phyloP scores from a whole-genome alignment of 805 yeast species.

The Ascoidea rubescens region DNA sequence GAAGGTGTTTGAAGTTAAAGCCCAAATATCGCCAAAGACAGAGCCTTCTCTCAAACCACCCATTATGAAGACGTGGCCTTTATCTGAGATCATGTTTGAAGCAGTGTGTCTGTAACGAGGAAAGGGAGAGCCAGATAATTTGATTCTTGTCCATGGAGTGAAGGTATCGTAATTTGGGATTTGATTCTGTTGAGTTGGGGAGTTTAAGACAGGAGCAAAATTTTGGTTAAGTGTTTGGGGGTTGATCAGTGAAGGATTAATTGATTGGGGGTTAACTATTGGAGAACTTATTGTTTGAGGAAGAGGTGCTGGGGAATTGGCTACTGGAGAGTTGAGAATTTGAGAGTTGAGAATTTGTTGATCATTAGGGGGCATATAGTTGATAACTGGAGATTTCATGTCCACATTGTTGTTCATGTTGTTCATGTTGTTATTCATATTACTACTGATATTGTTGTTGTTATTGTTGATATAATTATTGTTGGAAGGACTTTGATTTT shows the following conservation, averaged over 20 bases:
- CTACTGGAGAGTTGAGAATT: slow-evolving; percentile 11
- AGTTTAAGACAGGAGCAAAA: not conserved
- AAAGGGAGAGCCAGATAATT: slow-evolving; percentile 65
- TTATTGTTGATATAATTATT: slow-evolving; percentile 8
- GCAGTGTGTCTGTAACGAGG: slow-evolving; percentile 93
- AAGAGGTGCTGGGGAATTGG: not conserved
- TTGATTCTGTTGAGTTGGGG: slow-evolving; percentile 12
- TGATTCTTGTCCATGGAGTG: slow-evolving; percentile 57
- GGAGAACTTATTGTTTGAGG: not conserved
- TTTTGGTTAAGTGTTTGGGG: slow-evolving; percentile 18
- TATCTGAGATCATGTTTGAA: slow-evolving; percentile 60
- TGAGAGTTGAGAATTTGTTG: slow-evolving; percentile 9
- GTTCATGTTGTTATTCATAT: not conserved
- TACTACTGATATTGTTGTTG: slow-evolving; percentile 16
- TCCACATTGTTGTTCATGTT: not conserved
- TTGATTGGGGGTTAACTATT: not conserved
- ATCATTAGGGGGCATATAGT: not conserved
- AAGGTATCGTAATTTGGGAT: slow-evolving; percentile 12
- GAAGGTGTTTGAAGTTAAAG: slow-evolving; percentile 21
- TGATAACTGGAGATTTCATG: not conserved
- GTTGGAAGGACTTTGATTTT: slow-evolving; percentile 13
- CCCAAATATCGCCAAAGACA: slow-evolving; percentile 94
- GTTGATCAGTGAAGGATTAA: slow-evolving; percentile 10
- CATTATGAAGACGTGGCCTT: slow-evolving; percentile 75
- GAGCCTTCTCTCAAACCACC: slow-evolving; percentile 91